These are phyloP conservation scores for Trifolium dubium DNA, from an alignment of 306 rosid genomes.

Conservation along the genomic window DNA sequence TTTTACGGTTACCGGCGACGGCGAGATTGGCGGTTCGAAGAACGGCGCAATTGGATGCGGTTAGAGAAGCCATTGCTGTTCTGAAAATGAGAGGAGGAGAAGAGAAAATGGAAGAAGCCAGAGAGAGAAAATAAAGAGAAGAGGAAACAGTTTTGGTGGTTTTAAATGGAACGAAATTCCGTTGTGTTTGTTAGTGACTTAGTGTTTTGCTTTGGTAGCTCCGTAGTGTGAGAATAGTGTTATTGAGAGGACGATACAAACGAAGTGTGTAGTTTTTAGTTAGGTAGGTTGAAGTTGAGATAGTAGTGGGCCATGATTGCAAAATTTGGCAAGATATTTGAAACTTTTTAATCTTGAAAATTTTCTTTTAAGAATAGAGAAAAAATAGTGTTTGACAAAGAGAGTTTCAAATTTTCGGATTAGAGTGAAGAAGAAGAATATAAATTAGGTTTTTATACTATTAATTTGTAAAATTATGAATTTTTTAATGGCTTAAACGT, in stretches of 20 bases:
- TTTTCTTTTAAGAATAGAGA: too few species aligned
- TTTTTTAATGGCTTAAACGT: too few species aligned
- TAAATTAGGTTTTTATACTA: too few species aligned
- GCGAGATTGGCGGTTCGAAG: conserved; percentile 46
- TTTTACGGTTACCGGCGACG: conserved; percentile 41
- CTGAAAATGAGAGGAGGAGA: conserved; percentile 43
- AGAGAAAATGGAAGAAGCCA: conserved; percentile 40
- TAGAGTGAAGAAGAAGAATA: too few species aligned
- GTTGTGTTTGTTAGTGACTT: conserved; percentile 26
- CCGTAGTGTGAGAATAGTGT: conserved; percentile 48
- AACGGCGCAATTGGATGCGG: conserved; percentile 64
- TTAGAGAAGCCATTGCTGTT: conserved; percentile 69
- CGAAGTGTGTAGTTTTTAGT: conserved; percentile 42
- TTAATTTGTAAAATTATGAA: too few species aligned
- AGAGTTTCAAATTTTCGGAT: too few species aligned
- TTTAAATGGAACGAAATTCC: conserved; percentile 1
- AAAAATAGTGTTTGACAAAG: too few species aligned
- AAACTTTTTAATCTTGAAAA: too few species aligned
- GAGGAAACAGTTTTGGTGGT: neutral
- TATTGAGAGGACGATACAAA: conserved; percentile 49
- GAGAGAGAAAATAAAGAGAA: conserved; percentile 38
- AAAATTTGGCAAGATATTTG: too few species aligned
- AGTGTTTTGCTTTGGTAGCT: conserved; percentile 64
- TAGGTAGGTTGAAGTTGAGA: neutral
- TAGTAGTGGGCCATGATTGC: neutral